Conservation (phyloP, 169 alveolate genomes). For the Babesia sp. region DNA sequence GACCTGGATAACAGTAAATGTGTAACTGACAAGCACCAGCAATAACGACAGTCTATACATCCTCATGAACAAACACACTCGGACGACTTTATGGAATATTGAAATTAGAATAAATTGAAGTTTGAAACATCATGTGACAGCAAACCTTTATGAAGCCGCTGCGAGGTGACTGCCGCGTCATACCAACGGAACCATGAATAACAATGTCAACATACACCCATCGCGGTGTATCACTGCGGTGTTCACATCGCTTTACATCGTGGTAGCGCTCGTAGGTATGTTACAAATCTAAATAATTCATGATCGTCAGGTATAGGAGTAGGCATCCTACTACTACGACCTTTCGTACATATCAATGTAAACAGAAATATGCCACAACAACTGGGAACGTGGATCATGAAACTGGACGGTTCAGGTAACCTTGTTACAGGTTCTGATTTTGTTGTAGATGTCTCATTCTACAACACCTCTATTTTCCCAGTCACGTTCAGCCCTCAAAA, state of each 20-base stretch:
- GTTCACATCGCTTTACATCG: slow-evolving; percentile 11
- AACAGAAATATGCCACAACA: background rate
- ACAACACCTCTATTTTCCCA: slow-evolving; percentile 66
- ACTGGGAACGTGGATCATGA: slow-evolving; percentile 49
- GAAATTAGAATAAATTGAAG: too few species aligned
- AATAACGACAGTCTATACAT: background rate
- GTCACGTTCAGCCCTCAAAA: slow-evolving; percentile 51
- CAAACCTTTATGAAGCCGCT: too few species aligned
- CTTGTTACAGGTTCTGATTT: slow-evolving; percentile 71
- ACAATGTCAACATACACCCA: background rate
- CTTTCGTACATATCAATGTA: slow-evolving; percentile 33
- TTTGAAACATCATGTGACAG: too few species aligned
- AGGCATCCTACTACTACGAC: slow-evolving; percentile 31
- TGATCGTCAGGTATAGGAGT: slow-evolving; percentile 12
- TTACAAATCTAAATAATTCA: background rate
- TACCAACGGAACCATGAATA: slow-evolving; percentile 20
- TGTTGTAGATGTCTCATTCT: slow-evolving; percentile 36
- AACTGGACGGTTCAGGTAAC: slow-evolving; percentile 21
- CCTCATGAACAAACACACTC: background rate
- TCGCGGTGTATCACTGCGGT: slow-evolving; percentile 3
- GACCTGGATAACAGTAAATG: background rate
- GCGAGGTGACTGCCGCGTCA: too few species aligned
- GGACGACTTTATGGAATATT: too few species aligned
- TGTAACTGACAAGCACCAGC: background rate
- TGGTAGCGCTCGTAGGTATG: slow-evolving; percentile 9